Evolutionary conservation across 164 flowering plant genomes (phyloP), one percentile per base, ranked within the genome.

Genomic region (Vitis cinerea): DNA sequence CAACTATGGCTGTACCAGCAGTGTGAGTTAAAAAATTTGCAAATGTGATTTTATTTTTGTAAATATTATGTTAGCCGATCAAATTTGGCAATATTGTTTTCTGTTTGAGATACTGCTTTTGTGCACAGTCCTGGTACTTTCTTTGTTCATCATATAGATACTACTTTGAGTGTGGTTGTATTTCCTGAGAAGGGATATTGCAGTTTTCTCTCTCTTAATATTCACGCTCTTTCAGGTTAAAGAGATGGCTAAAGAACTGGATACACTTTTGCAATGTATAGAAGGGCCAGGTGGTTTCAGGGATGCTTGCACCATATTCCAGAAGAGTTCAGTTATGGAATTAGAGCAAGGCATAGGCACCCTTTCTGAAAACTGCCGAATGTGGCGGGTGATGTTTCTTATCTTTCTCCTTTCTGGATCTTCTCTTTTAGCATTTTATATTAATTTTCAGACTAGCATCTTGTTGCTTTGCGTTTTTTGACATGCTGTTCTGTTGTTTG

Each of bases 181-280:
- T 49, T 50, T 50, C 3, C 50, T 23, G 58, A 17, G 50, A 14
- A 27, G 19, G 12, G 48, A 16, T 71, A 23, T 56, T 10, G 30
- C 8, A 10, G 44, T 30, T 19, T 59, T 65, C 6, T 29, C 27
- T 52, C 37, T 8, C 51, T 57, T 74, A 59, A 15, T 49, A 30
- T 64, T 14, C 72, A 30, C 8, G 8, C 50, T 57, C 52, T 57
- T 74, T 68, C 83, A 95, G 99, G 85, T 93, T 31, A 87, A 82
- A 75, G 92, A 88, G 48, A 91, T 93, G 93, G 80, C 76, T 30
- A 84, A 78, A 59, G 90, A 91, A 72, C 76, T 95, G 80, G 98
- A 93, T 76, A 52, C 54, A 53, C 97, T 93, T 67, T 64, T 91
- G 61, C 75, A 83, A 54, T 77, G 73, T 55, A 89, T 93, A 64